These are phyloP conservation scores for Aspergillus sojae DNA, from an alignment of 2,329 filamentous ascomycete species.

Conservation along the genomic window DNA sequence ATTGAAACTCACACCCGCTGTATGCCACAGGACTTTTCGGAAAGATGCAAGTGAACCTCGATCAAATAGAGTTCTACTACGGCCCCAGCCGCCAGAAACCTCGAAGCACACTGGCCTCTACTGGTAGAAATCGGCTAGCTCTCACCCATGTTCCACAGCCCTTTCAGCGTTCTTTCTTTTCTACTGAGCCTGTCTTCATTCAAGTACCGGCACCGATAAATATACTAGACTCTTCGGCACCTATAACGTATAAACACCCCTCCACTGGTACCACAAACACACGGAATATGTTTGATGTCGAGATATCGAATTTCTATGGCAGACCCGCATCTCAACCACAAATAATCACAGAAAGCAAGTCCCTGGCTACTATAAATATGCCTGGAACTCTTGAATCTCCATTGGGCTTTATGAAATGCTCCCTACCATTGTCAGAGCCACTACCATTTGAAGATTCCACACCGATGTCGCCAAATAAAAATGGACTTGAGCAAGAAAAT, in stretches of 20 bases:
- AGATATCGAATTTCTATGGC: not conserved
- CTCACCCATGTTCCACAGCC: not conserved
- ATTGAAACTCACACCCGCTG: not conserved
- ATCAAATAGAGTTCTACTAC: not conserved
- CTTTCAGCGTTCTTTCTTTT: not conserved
- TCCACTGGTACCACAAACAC: not conserved
- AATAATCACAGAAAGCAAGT: not conserved
- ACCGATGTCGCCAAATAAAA: too few species aligned
- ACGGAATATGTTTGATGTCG: not conserved
- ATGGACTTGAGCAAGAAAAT: too few species aligned
- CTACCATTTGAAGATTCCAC: too few species aligned
- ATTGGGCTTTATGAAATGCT: too few species aligned
- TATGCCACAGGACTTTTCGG: not conserved
- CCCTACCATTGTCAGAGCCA: too few species aligned
- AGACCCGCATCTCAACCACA: not conserved
- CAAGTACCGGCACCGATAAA: not conserved
- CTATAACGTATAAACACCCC: not conserved
- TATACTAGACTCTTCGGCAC: not conserved
- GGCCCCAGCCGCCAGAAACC: not conserved
- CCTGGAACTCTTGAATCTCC: too few species aligned
- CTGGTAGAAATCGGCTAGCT: not conserved
- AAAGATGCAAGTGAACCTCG: not conserved
- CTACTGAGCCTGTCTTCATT: not conserved
- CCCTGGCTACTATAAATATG: too few species aligned
- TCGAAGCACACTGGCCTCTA: not conserved